Conservation (phyloP, 139 green algal species). For the Prasinococcaceae sp. region DNA sequence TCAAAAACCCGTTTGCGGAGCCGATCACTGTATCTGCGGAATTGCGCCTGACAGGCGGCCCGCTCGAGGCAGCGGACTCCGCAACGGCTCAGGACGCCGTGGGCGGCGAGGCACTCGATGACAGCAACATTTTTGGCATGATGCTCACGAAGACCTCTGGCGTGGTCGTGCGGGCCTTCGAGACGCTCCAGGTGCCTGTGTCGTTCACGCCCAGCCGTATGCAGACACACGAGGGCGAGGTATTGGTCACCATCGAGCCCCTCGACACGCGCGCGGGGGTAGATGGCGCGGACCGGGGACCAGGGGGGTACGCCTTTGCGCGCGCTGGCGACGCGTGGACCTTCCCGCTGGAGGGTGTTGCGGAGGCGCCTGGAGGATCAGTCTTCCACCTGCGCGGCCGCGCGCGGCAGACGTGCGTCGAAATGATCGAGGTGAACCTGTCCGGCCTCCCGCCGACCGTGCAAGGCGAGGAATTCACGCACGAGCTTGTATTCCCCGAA, state of each 20-base stretch:
- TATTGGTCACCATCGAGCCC: not conserved
- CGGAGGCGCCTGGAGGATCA: slow-evolving; percentile 4
- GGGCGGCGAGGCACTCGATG: slow-evolving; percentile 4
- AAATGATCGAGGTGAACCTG: slow-evolving; percentile 31
- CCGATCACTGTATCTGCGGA: slow-evolving; percentile 13
- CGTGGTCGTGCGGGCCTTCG: slow-evolving; percentile 3
- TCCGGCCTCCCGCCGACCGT: slow-evolving; percentile 12
- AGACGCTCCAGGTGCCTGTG: slow-evolving; percentile 14
- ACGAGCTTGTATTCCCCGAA: slow-evolving; percentile 27
- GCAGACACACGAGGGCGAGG: not conserved
- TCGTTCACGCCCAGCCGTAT: slow-evolving; percentile 10
- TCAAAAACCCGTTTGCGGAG: slow-evolving; percentile 34
- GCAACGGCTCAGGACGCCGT: too few relatives aligned
- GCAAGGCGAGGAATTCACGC: slow-evolving; percentile 27
- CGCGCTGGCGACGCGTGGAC: slow-evolving; percentile 16
- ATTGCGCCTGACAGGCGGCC: too few relatives aligned
- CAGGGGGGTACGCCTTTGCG: too few relatives aligned
- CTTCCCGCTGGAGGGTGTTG: slow-evolving; percentile 15
- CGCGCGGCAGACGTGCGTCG: slow-evolving; percentile 15
- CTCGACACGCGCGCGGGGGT: too few relatives aligned
- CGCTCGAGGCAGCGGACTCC: too few relatives aligned
- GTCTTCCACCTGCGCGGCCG: slow-evolving; percentile 18
- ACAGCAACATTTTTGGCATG: not conserved
- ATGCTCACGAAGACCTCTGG: slow-evolving; percentile 8
- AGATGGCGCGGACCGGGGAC: too few relatives aligned